These are phyloP conservation scores for Acanthamoeba divionensis DNA, from an alignment of 208 protist species.

Conservation along the genomic window DNA sequence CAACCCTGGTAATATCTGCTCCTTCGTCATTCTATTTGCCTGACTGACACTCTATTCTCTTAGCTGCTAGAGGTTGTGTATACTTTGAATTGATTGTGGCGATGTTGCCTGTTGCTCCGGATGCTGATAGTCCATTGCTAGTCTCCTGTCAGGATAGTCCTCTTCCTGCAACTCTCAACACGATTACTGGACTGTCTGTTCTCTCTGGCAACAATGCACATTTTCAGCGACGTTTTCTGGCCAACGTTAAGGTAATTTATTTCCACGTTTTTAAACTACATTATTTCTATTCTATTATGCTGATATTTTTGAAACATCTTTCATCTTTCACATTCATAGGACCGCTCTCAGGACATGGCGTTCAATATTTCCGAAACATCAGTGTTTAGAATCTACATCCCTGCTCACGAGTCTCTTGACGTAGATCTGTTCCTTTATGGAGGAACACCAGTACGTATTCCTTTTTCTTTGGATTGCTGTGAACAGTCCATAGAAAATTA, in stretches of 20 bases:
- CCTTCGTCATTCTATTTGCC: too few relatives aligned
- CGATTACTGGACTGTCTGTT: not conserved
- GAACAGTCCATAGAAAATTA: too few relatives aligned
- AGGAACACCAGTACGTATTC: not conserved
- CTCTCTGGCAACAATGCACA: not conserved
- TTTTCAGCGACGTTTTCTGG: constrained; percentile 10
- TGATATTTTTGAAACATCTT: too few relatives aligned
- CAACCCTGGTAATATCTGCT: not conserved
- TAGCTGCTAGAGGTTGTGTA: not conserved
- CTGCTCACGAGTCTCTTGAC: not conserved
- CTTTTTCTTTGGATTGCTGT: too few relatives aligned
- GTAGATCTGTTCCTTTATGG: constrained; percentile 24
- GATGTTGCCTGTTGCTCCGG: not conserved
- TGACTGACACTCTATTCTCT: too few relatives aligned
- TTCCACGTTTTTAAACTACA: too few relatives aligned
- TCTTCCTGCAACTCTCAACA: not conserved
- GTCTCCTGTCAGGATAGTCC: not conserved
- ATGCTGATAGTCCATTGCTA: not conserved
- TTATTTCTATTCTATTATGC: too few relatives aligned
- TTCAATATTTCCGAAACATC: not conserved
- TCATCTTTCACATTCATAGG: too few relatives aligned
- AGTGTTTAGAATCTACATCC: constrained; percentile 21
- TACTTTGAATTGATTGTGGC: not conserved
- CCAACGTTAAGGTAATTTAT: not conserved
- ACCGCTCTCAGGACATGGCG: not conserved